Conservation (phyloP, 208 protist species). For the Trypanosoma brucei region DNA sequence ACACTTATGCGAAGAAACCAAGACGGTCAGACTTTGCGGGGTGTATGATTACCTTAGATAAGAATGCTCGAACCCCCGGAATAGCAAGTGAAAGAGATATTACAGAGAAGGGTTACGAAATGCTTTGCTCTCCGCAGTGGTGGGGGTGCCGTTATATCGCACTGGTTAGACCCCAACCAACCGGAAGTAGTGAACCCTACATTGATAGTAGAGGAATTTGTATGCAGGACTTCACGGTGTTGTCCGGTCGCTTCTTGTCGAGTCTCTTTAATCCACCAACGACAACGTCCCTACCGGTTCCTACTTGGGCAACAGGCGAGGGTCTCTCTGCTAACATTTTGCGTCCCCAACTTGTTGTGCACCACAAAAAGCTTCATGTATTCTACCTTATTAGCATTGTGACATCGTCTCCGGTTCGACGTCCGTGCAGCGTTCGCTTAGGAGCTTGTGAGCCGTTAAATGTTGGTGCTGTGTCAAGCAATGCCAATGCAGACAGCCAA, state of each 20-base stretch:
- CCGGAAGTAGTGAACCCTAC: slow-evolving; percentile 8
- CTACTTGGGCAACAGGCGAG: slow-evolving; percentile 35
- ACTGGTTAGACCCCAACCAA: slow-evolving; percentile 19
- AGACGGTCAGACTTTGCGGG: slow-evolving; percentile 40
- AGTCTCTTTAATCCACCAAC: slow-evolving; percentile 25
- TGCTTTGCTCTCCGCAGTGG: slow-evolving; percentile 32
- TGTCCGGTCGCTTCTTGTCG: slow-evolving; percentile 24
- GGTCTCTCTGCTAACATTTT: slow-evolving; percentile 25
- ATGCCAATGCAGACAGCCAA: background rate
- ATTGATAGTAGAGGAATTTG: slow-evolving; percentile 9
- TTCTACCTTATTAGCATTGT: slow-evolving; percentile 42
- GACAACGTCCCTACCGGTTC: slow-evolving; percentile 33
- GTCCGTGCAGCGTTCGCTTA: background rate
- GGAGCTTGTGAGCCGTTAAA: background rate
- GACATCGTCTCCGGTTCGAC: background rate
- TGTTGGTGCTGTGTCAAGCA: background rate
- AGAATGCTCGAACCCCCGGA: slow-evolving; percentile 4
- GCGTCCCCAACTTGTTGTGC: slow-evolving; percentile 30
- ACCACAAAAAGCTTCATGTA: slow-evolving; percentile 33
- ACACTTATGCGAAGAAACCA: slow-evolving; percentile 21
- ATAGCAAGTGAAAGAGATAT: slow-evolving; percentile 42
- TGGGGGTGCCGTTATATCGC: slow-evolving; percentile 32
- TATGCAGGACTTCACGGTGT: slow-evolving; percentile 35
- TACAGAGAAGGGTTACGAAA: slow-evolving; percentile 42
- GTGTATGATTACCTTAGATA: slow-evolving; percentile 24